Evolutionary conservation across 176 grass and related monocot species (phyloP).

Genomic region (Triticum urartu): DNA sequence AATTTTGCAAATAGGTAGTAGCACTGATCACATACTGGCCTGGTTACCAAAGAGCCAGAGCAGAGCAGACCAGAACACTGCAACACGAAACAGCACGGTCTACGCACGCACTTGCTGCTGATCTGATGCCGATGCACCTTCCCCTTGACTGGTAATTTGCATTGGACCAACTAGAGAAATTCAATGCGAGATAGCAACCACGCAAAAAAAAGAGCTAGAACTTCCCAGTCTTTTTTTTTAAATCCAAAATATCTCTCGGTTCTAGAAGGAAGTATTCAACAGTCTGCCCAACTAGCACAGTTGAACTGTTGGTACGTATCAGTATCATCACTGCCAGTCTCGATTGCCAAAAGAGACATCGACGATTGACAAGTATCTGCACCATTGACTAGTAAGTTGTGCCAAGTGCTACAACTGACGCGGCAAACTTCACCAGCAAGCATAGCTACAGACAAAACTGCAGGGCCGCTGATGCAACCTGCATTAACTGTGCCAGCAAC

Average conservation of each 20-base stretch:
- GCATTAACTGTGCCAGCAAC: slow-evolving; percentile 18
- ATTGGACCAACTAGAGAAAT: background rate
- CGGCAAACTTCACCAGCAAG: background rate
- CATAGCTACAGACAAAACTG: background rate
- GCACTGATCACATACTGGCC: too few species aligned
- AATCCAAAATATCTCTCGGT: too few species aligned
- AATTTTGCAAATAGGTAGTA: too few species aligned
- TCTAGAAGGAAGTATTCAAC: background rate
- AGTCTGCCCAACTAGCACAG: background rate
- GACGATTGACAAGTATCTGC: slow-evolving; percentile 2
- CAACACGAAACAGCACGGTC: too few species aligned
- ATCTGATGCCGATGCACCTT: background rate
- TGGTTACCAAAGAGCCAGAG: too few species aligned
- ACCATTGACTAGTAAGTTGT: background rate
- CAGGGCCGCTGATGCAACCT: background rate
- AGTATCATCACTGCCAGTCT: background rate
- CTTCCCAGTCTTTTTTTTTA: background rate
- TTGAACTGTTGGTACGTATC: background rate
- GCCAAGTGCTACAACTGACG: background rate
- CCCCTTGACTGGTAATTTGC: background rate
- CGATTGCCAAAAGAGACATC: background rate
- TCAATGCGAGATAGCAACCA: background rate
- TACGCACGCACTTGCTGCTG: too few species aligned
- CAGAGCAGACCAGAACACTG: too few species aligned
- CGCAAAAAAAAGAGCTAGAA: too few species aligned